Evolutionary conservation across 1,284 basidiomycete species (phyloP).

Genomic region (Abortiporus biennis): DNA sequence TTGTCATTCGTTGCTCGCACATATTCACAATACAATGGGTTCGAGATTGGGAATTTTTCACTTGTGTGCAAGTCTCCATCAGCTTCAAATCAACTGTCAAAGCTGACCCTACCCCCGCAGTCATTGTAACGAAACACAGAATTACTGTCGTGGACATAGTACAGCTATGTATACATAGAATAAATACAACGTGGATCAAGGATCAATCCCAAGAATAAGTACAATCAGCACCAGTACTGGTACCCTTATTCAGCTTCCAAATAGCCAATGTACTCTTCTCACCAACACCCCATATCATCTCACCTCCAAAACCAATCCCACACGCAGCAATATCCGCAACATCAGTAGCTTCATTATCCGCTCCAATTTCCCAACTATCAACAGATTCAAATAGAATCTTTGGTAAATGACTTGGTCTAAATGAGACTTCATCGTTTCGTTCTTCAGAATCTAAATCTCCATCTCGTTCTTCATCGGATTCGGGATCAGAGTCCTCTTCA

Average conservation of each 20-base stretch:
- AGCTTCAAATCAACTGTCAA: no score
- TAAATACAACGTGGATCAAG: no score
- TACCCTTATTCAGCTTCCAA: slow-evolving; percentile 15
- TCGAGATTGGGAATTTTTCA: slow-evolving; percentile 13
- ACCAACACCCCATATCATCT: slow-evolving; percentile 18
- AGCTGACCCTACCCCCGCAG: no score
- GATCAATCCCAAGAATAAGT: slow-evolving; percentile 1
- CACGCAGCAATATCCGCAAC: slow-evolving; percentile 16
- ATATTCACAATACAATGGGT: slow-evolving; percentile 9
- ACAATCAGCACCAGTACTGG: neutral
- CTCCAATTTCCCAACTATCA: neutral
- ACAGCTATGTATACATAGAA: no score
- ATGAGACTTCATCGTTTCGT: no score
- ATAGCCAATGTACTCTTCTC: slow-evolving; percentile 18
- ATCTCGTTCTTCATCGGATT: no score
- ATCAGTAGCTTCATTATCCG: slow-evolving; percentile 1
- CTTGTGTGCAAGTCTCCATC: no score
- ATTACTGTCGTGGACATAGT: no score
- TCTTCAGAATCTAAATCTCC: no score
- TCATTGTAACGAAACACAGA: no score
- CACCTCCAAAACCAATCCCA: slow-evolving; percentile 19
- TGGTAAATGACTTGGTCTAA: slow-evolving; percentile 1
- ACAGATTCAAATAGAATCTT: slow-evolving; percentile 12
- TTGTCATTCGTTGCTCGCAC: slow-evolving; percentile 10
- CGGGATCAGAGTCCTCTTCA: no score